Evolutionary conservation across 768 basidiomycete genomes (phyloP), one percentile per base, ranked within the genome.

Genomic region (Boletus edulis): DNA sequence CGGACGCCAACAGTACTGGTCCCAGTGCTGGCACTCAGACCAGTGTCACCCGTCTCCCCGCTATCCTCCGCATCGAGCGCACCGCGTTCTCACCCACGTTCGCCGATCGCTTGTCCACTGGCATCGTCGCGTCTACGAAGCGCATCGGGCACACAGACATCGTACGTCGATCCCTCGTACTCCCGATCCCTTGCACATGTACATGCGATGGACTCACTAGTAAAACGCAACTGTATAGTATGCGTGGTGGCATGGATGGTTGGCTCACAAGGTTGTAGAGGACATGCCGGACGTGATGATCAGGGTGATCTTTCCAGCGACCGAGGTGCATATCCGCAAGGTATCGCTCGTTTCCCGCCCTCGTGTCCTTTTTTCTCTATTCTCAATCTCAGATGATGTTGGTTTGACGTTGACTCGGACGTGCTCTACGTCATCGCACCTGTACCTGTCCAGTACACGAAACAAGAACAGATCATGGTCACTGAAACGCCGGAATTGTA

Each of bases 281-380:
- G 72, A 65, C 39, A 27, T 65, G 3, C 80, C 85, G 2, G 94
- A 97, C 61, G 74, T 94, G 54, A 91, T 91, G 73, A 81, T 98
- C 60, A 89, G 85, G 57, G 75, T 94, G 17, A 86, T 97, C 49
- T 89, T 80, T 58, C 96, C 96, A 15, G 93, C 93, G 2, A 98
- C 93, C 0, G 89, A 94, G 9, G 82, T 86, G 4, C 94, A 98
- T 65, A 86, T 98, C 54, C 80, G 79, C 57, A 97, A 97, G 79
- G 20, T 54, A 34, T 17, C 2, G 12, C 17, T 22, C 34, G 34
- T 35, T 35, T n/a, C 11, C 29, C 22, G 0, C 29, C 9, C 17
- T 38, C 17, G 3, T 17, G 38, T 38, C 13, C 38, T 38, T 24
- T 24, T 1, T 24, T 5, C 24, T 24, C 24, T 24, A 24, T 24